Evolutionary conservation across 2,329 filamentous ascomycete species (phyloP), one percentile per base, ranked within the genome.

Genomic region (Hortaea werneckii): DNA sequence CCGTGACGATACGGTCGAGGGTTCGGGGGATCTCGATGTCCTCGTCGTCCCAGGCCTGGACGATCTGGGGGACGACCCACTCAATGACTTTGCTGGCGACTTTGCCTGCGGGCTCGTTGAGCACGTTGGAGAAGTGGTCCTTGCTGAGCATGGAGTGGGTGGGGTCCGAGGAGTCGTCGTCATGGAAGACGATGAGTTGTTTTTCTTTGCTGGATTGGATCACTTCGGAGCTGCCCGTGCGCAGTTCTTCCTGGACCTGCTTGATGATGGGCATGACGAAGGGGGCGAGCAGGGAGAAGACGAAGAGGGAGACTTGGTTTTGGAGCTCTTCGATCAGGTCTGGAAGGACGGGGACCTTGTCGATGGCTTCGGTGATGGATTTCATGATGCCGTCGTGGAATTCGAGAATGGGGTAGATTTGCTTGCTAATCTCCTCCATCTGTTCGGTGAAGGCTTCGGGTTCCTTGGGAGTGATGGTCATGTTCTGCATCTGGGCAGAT

Each of bases 91-190:
- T 78, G 52, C 83, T 85, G 27, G 89, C 87, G 49, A 88, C 79
- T 58, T 83, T 83, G 46, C 89, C 89, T 40, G 87, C 89, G 38
- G 88, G 78, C 62, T 95, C 88, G 63, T 95, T 95, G 49, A 95
- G 76, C 29, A 83, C 73, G 60, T 94, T 94, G 52, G 83, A 85
- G 65, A 95, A 95, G 67, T 95, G 89, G 59, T 95, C 89, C 70
- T 95, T 95, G 48, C 87, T 88, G 43, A 95, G 72, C 89, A 95
- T 95, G 13, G 87, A 94, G 70, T 95, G 89, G 1, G 89, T 95
- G 0, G 89, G 90, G 59, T 95, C 83, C 13, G 79, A 80, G 51
- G 72, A 84, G 43, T 76, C 51, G 59, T 94, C 83, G 54, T 95
- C 82, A 39, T 85, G 68, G 66, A 95, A 95, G 42, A 95, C 87